phyloP scores from a whole-genome alignment of 345 rosid species.

The Xanthoceras sorbifolium region DNA sequence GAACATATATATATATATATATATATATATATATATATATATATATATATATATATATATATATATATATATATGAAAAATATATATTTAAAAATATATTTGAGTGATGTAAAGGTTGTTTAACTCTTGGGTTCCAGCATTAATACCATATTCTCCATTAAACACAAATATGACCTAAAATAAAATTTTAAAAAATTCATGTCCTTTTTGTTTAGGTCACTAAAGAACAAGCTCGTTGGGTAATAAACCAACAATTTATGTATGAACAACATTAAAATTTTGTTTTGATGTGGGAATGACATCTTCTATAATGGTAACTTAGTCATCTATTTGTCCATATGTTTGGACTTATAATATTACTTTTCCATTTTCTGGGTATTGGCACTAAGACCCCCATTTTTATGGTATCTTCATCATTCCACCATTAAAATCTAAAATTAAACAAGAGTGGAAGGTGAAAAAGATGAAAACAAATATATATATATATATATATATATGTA shows the following conservation, averaged over 20 bases:
- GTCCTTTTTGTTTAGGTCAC: neutral
- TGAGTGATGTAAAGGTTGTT: neutral
- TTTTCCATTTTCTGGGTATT: neutral
- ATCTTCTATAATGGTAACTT: conserved; percentile 23
- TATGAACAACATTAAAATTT: neutral
- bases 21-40: no score
- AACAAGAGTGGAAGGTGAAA: neutral
- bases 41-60: no score
- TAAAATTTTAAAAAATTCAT: no score
- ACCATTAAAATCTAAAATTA: neutral
- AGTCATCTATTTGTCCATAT: conserved; percentile 22
- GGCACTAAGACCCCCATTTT: neutral
- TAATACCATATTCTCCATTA: neutral
- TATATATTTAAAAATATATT: neutral
- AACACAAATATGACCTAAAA: neutral
- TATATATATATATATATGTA: neutral
- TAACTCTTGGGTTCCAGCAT: conserved; percentile 6
- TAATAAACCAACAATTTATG: neutral
- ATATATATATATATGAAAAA: neutral
- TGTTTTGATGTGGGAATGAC: neutral
- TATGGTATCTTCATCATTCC: conserved; percentile 19
- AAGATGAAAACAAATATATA: neutral
- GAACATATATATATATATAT: no score
- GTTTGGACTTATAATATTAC: conserved; percentile 9
- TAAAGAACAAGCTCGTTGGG: neutral